Percentiles rank a stretch among this genome's conserved stretches.
Evolutionary conservation across 805 yeast species (phyloP).

Genomic region (Ogataea siamensis): DNA sequence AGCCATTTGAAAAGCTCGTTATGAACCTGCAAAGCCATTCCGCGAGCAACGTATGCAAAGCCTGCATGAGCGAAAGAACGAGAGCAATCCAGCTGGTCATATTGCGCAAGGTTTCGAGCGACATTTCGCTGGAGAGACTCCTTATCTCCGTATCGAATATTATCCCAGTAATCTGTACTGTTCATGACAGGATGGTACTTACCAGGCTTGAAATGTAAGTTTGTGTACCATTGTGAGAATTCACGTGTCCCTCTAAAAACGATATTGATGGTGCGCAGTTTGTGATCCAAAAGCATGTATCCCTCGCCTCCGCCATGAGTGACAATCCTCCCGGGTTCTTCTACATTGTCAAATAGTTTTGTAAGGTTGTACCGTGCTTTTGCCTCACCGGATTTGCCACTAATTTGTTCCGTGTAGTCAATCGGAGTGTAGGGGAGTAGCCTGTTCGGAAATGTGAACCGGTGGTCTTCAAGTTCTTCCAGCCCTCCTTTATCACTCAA

Average conservation of each 20-base stretch:
- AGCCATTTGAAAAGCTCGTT: conserved; percentile 16
- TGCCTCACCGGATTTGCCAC: not conserved
- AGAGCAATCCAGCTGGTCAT: conserved; percentile 8
- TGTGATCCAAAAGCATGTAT: conserved; percentile 20
- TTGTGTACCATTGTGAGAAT: conserved; percentile 22
- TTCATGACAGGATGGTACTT: conserved; percentile 11
- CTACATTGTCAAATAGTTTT: conserved; percentile 11
- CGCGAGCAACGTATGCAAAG: conserved; percentile 14
- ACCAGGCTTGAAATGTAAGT: conserved; percentile 17
- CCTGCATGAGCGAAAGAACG: conserved; percentile 22
- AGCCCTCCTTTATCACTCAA: conserved; percentile 17
- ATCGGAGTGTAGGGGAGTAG: conserved; percentile 11
- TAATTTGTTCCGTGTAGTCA: conserved; percentile 11
- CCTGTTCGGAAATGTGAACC: conserved; percentile 16
- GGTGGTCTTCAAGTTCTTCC: conserved; percentile 4
- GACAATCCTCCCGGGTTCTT: conserved; percentile 6
- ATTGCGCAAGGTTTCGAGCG: conserved; percentile 4
- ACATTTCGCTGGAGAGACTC: conserved; percentile 2
- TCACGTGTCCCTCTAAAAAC: conserved; percentile 23
- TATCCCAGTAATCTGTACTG: conserved; percentile 10
- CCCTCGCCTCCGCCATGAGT: conserved; percentile 26
- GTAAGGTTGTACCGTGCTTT: conserved; percentile 17
- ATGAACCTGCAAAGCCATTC: conserved; percentile 13
- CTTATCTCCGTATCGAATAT: conserved; percentile 3
- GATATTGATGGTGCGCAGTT: conserved; percentile 10